Conservation (phyloP, 768 basidiomycete species). For the Amanita jacksonii region DNA sequence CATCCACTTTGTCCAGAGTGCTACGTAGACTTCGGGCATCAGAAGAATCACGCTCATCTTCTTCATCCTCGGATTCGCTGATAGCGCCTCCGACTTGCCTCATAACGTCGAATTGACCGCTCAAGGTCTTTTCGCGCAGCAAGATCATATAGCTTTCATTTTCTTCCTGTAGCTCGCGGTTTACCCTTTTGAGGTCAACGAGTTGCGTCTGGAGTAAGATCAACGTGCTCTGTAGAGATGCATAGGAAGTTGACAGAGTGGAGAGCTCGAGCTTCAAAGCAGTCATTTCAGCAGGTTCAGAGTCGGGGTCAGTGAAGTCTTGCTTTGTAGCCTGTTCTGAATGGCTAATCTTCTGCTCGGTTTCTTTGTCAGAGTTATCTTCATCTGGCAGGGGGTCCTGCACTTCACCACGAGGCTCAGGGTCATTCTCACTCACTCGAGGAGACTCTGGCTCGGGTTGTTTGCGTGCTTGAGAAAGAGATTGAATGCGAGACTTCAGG, state of each 20-base stretch:
- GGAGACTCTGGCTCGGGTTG: conserved; percentile 25
- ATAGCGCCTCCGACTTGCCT: conserved; percentile 51
- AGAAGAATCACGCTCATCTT: conserved; percentile 32
- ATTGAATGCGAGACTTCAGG: conserved; percentile 83
- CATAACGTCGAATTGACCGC: conserved; percentile 75
- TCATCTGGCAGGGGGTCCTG: conserved; percentile 11
- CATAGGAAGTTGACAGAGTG: conserved; percentile 77
- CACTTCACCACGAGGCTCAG: conserved; percentile 28
- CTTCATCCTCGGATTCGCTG: conserved; percentile 30
- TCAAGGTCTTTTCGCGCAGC: conserved; percentile 83
- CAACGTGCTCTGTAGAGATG: conserved; percentile 75
- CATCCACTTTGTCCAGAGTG: conserved; percentile 55
- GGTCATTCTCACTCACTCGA: conserved; percentile 29
- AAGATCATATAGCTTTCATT: conserved; percentile 97
- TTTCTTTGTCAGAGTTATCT: conserved; percentile 15
- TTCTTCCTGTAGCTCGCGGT: conserved; percentile 85
- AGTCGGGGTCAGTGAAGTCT: conserved; percentile 52
- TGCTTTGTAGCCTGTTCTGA: conserved; percentile 23
- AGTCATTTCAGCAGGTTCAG: conserved; percentile 84
- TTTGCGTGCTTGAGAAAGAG: conserved; percentile 59
- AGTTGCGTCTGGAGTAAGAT: conserved; percentile 80
- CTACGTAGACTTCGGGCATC: conserved; percentile 51
- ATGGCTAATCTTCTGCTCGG: conserved; percentile 4
- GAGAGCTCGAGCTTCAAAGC: conserved; percentile 76
- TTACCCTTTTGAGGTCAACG: conserved; percentile 79